phyloP scores from a whole-genome alignment of 1,139 yeast genomes.

The Citeromyces siamensis region DNA sequence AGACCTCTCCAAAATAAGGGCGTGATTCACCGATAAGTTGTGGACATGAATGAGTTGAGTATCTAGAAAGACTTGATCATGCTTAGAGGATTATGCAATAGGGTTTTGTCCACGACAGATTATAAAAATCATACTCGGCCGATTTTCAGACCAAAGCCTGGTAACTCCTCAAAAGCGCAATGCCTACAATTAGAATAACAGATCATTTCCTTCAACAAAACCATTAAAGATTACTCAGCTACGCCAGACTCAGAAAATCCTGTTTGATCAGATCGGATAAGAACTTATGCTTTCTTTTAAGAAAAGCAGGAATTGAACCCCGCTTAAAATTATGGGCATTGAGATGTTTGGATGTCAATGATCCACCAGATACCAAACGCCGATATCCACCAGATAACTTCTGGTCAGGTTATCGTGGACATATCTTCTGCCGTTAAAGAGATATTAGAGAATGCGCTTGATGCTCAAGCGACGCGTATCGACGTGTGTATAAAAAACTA shows the following conservation, averaged over 20 bases:
- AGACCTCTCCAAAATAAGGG: too few species aligned
- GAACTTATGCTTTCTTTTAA: neutral
- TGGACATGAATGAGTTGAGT: too few species aligned
- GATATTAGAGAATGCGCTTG: constrained; percentile 75
- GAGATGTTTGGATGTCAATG: too few species aligned
- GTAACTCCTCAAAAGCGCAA: neutral
- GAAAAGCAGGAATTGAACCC: neutral
- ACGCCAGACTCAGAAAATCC: too few species aligned
- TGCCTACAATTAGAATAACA: neutral
- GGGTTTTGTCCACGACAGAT: too few species aligned
- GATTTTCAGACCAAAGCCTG: too few species aligned
- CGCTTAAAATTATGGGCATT: too few species aligned
- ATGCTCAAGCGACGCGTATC: constrained; percentile 57
- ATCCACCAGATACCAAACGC: constrained; percentile 20
- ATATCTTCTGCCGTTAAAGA: constrained; percentile 72
- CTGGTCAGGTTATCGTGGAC: constrained; percentile 88
- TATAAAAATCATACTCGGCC: too few species aligned
- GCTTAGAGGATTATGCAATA: too few species aligned
- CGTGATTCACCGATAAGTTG: too few species aligned
- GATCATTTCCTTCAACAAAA: neutral
- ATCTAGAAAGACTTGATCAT: too few species aligned
- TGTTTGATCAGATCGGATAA: too few species aligned
- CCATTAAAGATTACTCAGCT: neutral
- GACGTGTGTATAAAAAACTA: constrained; percentile 57
- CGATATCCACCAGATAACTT: constrained; percentile 66